Base-by-base conservation (phyloP, 441 rosid genomes). In the Croton laevigatus region DNA sequence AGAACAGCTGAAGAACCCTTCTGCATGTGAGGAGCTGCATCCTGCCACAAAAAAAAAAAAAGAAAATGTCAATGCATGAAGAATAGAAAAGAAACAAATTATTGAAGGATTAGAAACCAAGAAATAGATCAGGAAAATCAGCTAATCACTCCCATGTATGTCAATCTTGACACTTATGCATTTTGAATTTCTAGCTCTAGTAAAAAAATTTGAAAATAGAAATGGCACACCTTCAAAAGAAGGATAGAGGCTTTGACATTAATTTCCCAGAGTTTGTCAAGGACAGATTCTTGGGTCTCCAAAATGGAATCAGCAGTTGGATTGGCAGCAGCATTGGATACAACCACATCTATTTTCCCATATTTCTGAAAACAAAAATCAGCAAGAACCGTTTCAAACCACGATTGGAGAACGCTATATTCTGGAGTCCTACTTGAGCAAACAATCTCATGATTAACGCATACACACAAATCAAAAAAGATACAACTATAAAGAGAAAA, bases 1-100 rank as follows among this genome's bases (percentile, higher is more conserved):
- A 92, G 80, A 77, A 95, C 73, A 69, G 92, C 83, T 0, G 97
- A 89, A 71, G 98, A 95, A 71, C 92, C 97, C 70, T 85, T 85
- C 77, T 80, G 82, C 76, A 95, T 37, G 74, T 95, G 82, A 72
- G 97, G 87, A 76, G 90, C 92, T 69, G 90, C 81, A 59, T 91
- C 97, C 98, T 92, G 84, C 65, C 70, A 59, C 66, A 53, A 68
- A 9, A 22, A 7, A 57, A 38, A 49, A 38, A 57, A 22, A 36
- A 22, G 19, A 20, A 12, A 27, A 27, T 27, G 32, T 22, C 34
- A 19, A 37, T 38, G 42, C 59, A 8, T 36, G 27, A 27, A 27
- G 2, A 27, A 27, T 27, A 27, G 32, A 27, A 27, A 27, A 27
- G 32, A 27, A 27, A 27, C 2, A 27, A 27, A 27, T 27, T 27